These are phyloP conservation scores for Blastocladiella emersonii DNA, from an alignment of 371 early-diverging fungal genomes.

Conservation along the genomic window DNA sequence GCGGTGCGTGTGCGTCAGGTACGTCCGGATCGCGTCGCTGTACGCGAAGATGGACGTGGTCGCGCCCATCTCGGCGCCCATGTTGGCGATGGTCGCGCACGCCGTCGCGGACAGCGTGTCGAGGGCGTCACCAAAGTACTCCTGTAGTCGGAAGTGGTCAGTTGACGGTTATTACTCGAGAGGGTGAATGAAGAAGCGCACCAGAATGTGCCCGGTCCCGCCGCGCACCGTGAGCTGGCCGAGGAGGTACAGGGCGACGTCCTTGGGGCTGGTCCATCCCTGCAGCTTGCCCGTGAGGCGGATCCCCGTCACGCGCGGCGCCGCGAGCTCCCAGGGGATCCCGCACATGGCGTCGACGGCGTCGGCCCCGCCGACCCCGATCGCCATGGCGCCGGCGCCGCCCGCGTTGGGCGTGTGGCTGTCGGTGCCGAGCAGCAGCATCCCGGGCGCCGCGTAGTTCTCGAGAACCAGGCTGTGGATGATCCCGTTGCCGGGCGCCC, in stretches of 20 bases:
- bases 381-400: conserved; percentile 81
- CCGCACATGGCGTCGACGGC: conserved; percentile 89
- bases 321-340: conserved; percentile 88
- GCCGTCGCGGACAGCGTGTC: conserved; percentile 78
- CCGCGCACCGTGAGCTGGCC: conserved; percentile 68
- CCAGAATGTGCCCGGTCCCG: not conserved
- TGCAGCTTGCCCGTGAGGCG: conserved; percentile 70
- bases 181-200: not conserved
- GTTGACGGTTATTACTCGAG: conserved; percentile 54
- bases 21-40: conserved; percentile 58
- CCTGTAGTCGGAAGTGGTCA: conserved; percentile 57
- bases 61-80: conserved; percentile 92
- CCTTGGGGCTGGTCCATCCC: conserved; percentile 88
- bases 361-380: conserved; percentile 92
- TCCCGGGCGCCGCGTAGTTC: conserved; percentile 85
- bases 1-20: conserved; percentile 64
- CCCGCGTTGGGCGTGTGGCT: conserved; percentile 70
- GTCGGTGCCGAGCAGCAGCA: conserved; percentile 78
- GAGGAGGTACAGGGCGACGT: conserved; percentile 73
- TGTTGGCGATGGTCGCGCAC: conserved; percentile 91
- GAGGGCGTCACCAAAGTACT: conserved; percentile 83
- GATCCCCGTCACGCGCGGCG: conserved; percentile 86
- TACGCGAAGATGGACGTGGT: conserved; percentile 87
- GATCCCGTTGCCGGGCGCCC: conserved; percentile 75
- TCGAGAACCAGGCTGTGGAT: conserved; percentile 88